Evolutionary conservation across 805 yeast species (phyloP), one percentile per base, ranked within the genome.

Genomic region (Candida ponderosae): DNA sequence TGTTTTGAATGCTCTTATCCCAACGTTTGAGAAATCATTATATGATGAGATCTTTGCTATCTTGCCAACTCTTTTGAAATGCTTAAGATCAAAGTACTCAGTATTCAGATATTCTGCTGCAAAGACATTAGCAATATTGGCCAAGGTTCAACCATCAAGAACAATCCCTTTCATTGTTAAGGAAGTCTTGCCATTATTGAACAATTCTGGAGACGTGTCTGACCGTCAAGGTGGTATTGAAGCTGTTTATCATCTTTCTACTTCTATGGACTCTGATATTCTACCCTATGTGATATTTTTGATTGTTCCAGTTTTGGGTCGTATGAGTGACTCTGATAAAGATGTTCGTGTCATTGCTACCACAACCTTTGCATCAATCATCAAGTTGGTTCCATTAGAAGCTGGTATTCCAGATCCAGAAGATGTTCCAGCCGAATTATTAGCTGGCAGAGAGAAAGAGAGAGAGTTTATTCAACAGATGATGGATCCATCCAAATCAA

Each of bases 321-420:
- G 98, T 53, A 93, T 93, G 98, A 89, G 96, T 68, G 99, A 93
- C 59, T 70, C 95, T 2, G 86, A 90, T 53, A 72, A 70, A 36
- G 96, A 86, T 54, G 81, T 89, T n/a, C 75, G 99, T 50, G 70
- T 82, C 15, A 62, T 94, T 38, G 94, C 98, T 0, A 90, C 98
- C 0, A 87, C 96, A 0, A 86, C 98, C 0, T 93, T 93, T 70
- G 99, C 99, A 0, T 81, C 95, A 0, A 86, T 93, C 40, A 90
- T 93, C 48, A 93, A 90, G 57, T 65, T 93, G 44, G 97, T 93
- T 17, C 99, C 99, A 5, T 70, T 93, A 41, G 99, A 93, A 63
- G 95, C 95, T 7, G 98, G 97, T 56, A 89, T 93, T 28, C 88
- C 95, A 1, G 96, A 93, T 58, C 97, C 97, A 2, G 79, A 75